phyloP scores from a whole-genome alignment of 2,329 filamentous ascomycete species.

The Diatrype stigma region DNA sequence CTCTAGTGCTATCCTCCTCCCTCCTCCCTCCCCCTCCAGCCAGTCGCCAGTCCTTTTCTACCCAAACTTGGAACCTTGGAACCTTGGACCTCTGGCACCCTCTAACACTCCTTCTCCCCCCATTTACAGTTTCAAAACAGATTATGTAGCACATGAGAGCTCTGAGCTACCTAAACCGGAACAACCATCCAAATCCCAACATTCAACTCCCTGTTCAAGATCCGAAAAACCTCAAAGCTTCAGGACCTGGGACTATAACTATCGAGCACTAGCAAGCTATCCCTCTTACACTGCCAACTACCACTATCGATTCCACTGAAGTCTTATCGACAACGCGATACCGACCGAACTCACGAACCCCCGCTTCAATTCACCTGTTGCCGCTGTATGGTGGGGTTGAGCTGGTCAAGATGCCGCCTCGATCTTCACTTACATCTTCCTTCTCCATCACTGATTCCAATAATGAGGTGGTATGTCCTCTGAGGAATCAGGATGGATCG shows the following conservation, averaged over 20 bases:
- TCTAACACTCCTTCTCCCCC: slow-evolving; percentile 12
- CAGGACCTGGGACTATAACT: slow-evolving; percentile 7
- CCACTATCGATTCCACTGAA: slow-evolving; percentile 10
- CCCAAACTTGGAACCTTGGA: background rate
- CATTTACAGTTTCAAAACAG: slow-evolving; percentile 35
- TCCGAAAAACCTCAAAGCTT: slow-evolving; percentile 15
- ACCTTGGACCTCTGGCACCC: background rate
- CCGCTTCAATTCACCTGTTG: slow-evolving; percentile 33
- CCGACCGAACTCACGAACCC: slow-evolving; percentile 13
- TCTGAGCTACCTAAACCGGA: slow-evolving; percentile 31
- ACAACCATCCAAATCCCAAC: slow-evolving; percentile 12
- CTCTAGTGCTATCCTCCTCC: background rate
- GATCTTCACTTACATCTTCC: slow-evolving; percentile 80
- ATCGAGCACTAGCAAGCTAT: slow-evolving; percentile 11
- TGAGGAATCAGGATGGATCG: slow-evolving; percentile 93
- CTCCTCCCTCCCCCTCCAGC: background rate
- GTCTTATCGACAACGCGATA: slow-evolving; percentile 22
- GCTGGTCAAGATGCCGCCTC: slow-evolving; percentile 74
- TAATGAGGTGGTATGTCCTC: slow-evolving; percentile 94
- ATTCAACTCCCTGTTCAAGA: slow-evolving; percentile 2
- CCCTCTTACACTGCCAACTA: too few relatives aligned
- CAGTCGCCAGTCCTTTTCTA: background rate
- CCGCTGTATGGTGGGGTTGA: slow-evolving; percentile 48
- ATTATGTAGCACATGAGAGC: slow-evolving; percentile 40
- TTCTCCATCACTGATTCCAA: slow-evolving; percentile 90